These are phyloP conservation scores for Tuber magnatum DNA, from an alignment of 495 filamentous ascomycete species.

Conservation along the genomic window DNA sequence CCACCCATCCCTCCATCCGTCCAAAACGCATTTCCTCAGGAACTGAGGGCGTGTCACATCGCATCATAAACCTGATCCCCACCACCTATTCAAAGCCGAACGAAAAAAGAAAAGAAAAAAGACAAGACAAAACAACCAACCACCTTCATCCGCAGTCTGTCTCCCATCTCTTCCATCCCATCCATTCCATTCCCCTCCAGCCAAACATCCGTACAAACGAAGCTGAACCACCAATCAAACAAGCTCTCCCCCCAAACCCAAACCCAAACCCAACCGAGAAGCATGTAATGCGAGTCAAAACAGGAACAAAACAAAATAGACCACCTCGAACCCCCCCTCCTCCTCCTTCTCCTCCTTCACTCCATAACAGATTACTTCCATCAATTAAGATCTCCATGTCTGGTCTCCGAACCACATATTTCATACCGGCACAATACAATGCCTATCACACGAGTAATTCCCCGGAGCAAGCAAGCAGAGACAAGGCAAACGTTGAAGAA, in stretches of 20 bases:
- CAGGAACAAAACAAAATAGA: neutral
- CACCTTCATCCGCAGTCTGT: neutral
- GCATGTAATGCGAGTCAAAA: neutral
- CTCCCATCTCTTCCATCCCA: neutral
- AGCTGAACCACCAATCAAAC: neutral
- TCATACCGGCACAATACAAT: neutral
- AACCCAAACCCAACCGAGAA: neutral
- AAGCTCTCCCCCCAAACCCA: too few relatives aligned
- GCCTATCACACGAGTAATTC: neutral
- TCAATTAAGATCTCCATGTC: conserved; percentile 3
- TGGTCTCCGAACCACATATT: neutral
- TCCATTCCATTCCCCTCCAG: neutral
- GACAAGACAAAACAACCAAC: neutral
- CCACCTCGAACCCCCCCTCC: neutral
- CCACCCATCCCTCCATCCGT: neutral
- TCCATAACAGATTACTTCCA: neutral
- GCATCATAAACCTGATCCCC: neutral
- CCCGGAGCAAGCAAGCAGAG: neutral
- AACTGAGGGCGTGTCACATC: neutral
- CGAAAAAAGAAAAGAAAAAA: neutral
- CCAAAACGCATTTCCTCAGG: neutral
- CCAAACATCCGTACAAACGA: neutral
- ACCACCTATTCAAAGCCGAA: neutral
- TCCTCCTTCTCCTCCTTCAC: neutral
- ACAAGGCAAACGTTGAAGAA: neutral